Evolutionary conservation across 2,329 filamentous ascomycete species (phyloP).

Genomic region (Fusarium verticillioides): DNA sequence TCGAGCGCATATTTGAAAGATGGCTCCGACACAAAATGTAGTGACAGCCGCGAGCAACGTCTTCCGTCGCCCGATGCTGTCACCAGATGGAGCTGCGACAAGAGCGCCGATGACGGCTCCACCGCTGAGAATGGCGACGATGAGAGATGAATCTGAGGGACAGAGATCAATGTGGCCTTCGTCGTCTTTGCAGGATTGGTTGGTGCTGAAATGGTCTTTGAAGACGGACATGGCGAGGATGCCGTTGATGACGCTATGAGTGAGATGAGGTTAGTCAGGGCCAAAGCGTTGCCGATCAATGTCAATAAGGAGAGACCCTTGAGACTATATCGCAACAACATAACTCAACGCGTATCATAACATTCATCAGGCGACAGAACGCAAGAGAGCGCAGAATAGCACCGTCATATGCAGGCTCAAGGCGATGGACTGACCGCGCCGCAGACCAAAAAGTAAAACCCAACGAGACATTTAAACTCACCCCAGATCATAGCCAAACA

Average conservation of each 20-base stretch:
- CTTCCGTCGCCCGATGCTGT: constrained; percentile 74
- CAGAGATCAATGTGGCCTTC: constrained; percentile 56
- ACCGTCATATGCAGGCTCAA: neutral
- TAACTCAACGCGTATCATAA: neutral
- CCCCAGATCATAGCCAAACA: constrained; percentile 78
- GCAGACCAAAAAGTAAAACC: neutral
- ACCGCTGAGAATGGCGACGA: constrained; percentile 84
- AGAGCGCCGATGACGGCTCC: constrained; percentile 82
- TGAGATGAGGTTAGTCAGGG: constrained; percentile 35
- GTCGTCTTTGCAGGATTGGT: constrained; percentile 58
- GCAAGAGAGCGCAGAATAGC: neutral
- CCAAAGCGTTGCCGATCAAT: neutral
- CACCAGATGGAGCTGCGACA: constrained; percentile 75
- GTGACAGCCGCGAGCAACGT: constrained; percentile 73
- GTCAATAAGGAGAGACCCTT: constrained; percentile 5
- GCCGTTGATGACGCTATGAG: constrained; percentile 67
- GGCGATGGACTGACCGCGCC: neutral
- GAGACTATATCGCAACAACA: neutral
- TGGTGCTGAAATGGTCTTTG: constrained; percentile 69
- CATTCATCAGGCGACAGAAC: neutral
- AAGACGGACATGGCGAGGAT: constrained; percentile 79
- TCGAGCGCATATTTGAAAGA: constrained; percentile 75
- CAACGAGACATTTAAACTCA: constrained; percentile 47
- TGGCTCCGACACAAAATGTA: constrained; percentile 77
- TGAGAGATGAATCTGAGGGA: constrained; percentile 73